These are phyloP conservation scores for Apiospora kogelbergensis DNA, from an alignment of 2,329 filamentous ascomycete genomes.

Conservation along the genomic window DNA sequence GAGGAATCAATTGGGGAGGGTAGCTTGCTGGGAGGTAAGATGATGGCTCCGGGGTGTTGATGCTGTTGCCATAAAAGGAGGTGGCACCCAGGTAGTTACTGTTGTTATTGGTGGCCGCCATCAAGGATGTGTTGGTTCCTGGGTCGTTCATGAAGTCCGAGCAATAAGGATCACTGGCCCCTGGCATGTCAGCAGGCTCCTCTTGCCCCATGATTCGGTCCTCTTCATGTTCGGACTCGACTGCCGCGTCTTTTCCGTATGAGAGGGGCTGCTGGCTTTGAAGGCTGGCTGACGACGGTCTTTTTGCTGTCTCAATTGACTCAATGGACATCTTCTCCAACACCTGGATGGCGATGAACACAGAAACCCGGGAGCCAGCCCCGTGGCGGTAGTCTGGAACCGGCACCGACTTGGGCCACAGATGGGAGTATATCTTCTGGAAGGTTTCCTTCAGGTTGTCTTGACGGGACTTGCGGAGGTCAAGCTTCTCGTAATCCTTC, in stretches of 20 bases:
- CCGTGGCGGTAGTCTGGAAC: not conserved
- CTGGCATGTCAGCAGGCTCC: not conserved
- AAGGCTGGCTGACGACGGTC: too few species aligned
- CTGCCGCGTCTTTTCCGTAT: not conserved
- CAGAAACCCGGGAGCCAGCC: not conserved
- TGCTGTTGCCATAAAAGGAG: too few species aligned
- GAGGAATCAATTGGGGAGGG: too few species aligned
- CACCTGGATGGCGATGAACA: not conserved
- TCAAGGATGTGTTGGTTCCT: not conserved
- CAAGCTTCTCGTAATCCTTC: not conserved
- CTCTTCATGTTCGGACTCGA: not conserved
- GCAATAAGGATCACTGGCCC: not conserved
- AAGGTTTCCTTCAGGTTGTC: not conserved
- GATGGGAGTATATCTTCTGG: not conserved
- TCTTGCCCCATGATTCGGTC: not conserved
- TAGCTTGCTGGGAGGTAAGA: not conserved
- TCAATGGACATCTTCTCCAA: not conserved
- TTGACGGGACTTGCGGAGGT: not conserved
- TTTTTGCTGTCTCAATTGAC: too few species aligned
- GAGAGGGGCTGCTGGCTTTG: not conserved
- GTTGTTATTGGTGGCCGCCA: not conserved
- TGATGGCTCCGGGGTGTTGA: not conserved
- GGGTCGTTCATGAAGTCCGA: not conserved
- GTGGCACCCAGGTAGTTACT: not conserved
- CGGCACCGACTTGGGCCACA: not conserved